phyloP scores from a whole-genome alignment of 2,329 filamentous ascomycete species.

The Arthrobotrys iridis region DNA sequence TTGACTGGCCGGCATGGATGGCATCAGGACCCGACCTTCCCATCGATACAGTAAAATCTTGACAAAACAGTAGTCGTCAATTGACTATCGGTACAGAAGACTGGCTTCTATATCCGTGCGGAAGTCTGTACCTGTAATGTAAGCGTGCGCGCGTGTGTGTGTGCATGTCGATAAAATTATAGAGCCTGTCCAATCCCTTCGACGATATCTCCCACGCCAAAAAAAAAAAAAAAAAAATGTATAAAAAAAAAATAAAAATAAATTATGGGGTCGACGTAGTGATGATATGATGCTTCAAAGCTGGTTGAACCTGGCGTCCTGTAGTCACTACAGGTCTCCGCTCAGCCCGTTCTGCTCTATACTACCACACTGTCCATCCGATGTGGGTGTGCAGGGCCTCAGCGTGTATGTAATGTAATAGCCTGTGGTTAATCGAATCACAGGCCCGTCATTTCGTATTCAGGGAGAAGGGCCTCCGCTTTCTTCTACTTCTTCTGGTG shows the following conservation, averaged over 20 bases:
- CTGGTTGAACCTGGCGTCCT: constrained; percentile 25
- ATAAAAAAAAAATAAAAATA: too few species aligned
- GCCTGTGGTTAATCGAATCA: constrained; percentile 15
- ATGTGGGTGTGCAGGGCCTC: constrained; percentile 20
- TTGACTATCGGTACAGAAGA: neutral
- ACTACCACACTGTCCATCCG: constrained; percentile 2
- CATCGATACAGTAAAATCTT: neutral
- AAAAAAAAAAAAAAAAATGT: too few species aligned
- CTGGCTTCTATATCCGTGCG: constrained; percentile 14
- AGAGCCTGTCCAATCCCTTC: constrained; percentile 44
- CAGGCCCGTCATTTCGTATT: constrained; percentile 21
- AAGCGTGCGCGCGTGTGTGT: too few species aligned
- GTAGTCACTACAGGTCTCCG: constrained; percentile 26
- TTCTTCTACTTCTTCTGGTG: neutral
- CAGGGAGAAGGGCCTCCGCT: constrained; percentile 4
- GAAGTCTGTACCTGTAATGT: constrained; percentile 6
- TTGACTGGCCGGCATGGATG: constrained; percentile 48
- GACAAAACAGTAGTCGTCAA: neutral
- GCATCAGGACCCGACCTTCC: constrained; percentile 29
- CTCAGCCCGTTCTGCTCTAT: constrained; percentile 37
- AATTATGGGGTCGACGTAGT: constrained; percentile 46
- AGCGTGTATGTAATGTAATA: constrained; percentile 2
- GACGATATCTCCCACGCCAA: constrained; percentile 47
- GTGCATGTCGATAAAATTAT: constrained; percentile 46
- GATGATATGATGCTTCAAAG: constrained; percentile 39